Evolutionary conservation across 768 basidiomycete species (phyloP), one percentile per base, ranked within the genome.

Genomic region (Tricholoma matsutake): DNA sequence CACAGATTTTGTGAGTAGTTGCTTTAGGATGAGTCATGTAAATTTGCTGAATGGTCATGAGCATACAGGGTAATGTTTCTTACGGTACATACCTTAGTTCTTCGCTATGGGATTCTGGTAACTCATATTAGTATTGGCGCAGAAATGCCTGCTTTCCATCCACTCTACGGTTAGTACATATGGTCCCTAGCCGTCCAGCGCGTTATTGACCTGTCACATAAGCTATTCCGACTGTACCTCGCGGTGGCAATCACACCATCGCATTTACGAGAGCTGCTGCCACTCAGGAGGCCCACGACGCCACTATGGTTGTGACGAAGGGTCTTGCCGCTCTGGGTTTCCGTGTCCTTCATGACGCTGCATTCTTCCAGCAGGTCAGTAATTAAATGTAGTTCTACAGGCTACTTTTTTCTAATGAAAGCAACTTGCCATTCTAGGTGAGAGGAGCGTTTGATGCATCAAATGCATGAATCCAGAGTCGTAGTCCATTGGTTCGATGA

Each of bases 211-310:
- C 62, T 70, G 54, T 22, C 31, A 65, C 20, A 49, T 56, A 65
- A 89, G 88, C 85, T 29, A 91, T 92, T 57, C 89, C 90, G n/a
- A 88, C 88, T 6, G 76, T 78, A 63, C 82, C 83, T 6, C 75
- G 81, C 55, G 89, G 89, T 43, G 86, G 86, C n/a, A 92, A 92
- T 67, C 91, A 92, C 66, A 91, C 91, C 1, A 77, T 84, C 9
- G 82, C 77, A 4, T 92, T 92, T 70, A 75, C 87, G 20, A 72
- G 75, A 56, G 79, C 91, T 25, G 86, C 89, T 28, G 76, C 78
- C 29, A 85, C 81, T 45, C 67, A 74, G 41, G 83, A 84, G 62
- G 91, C 91, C 13, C 91, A 92, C 67, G 77, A 77, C 49, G 78
- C 79, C 20, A 83, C 83, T 31, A 79, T 92, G 70, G 68, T 71